Base-by-base conservation (phyloP, 2,329 filamentous ascomycete genomes). In the Calonectria hongkongensis region DNA sequence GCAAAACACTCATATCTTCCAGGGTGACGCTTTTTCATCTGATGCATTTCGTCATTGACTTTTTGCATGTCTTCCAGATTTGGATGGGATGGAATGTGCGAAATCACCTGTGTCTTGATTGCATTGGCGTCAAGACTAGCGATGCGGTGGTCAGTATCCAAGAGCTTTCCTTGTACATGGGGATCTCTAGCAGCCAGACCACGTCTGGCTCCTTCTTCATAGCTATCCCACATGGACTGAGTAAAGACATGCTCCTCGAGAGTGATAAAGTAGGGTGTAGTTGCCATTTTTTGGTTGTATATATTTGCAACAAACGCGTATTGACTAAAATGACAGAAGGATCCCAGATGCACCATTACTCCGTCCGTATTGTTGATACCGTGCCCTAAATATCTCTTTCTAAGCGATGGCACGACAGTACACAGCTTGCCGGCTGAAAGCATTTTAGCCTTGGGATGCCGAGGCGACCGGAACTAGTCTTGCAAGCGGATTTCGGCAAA, bases 241-340 rank as follows among this genome's bases (percentile, higher is more conserved):
- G 48, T 51, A 25, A 51, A 51, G 15, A 51, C 27, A 51, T 51
- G 48, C 48, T 51, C 48, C 27, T 51, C 48, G 27, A 51, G 27
- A 27, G 48, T 30, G 15, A 51, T 51, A 27, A 51, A 51, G 8
- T 25, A 25, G 8, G 27, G 27, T 4, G 15, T 30, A 16, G 27
- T 13, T 51, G 48, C 7, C 48, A 51, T 51, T 30, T 51, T 30
- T 10, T 36, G 6, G 2, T 1, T 2, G 30, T 5, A 36, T 36
- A 36, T 36, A 0, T 36, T 36, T 36, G 7, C 10, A 36, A 36
- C 2, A 36, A 36, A 36, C 33, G 33, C 33, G 33, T 12, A 3
- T 36, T 36, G 33, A 36, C 5, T 2, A 33, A 9, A 2, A 36
- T 36, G 33, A 13, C n/a, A n/a, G n/a, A n/a, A n/a, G n/a, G n/a